Evolutionary conservation across 371 early-diverging fungal genomes (phyloP), one percentile per base, ranked within the genome.

Genomic region (Mucor mucedo): DNA sequence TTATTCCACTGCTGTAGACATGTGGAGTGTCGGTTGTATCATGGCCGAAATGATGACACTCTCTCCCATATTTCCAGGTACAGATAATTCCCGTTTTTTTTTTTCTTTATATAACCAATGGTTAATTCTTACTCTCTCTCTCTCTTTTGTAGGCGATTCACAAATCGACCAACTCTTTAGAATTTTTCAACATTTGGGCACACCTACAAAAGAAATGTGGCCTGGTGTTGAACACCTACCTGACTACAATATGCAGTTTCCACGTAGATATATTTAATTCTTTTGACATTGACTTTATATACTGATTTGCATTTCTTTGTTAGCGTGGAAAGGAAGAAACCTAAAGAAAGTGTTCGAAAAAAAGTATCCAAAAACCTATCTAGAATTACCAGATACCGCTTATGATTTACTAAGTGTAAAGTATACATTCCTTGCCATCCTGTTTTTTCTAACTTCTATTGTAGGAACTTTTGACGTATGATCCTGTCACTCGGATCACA

Each of bases 11-110:
- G 91, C 91, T 5, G 90, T 99, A 48, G 99, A 99, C 78, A 95
- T 99, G 83, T 99, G 99, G 99, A 91, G 93, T 65, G 86, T 98
- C 32, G 99, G 99, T 0, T 96, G 96, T 74, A 96, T 99, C 61
- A 92, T 98, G 80, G 96, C 95, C 21, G 99, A 99, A 78, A 94
- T 99, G 93, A 84, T 90, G 35, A 71, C 78, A 38, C 72, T 88
- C 40, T 71, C 73, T 35, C 94, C 99, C 1, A 71, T 99, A 16
- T 98, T 99, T 71, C 93, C 97, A 44, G 65, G 67, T 57, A 57
- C 8, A 7, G 0, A 5, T 5, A 4, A 14, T 44, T 44, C 5
- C n/a, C 16, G 13, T 2, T 44, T n/a, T 14, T 44, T 44, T 2
- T 44, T 44, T 14, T 42, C 16, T 14, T 14, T 44, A 44, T 47